Evolutionary conservation across 2,329 filamentous ascomycete species (phyloP), one percentile per base, ranked within the genome.

Genomic region (Pseudocercospora cruenta): DNA sequence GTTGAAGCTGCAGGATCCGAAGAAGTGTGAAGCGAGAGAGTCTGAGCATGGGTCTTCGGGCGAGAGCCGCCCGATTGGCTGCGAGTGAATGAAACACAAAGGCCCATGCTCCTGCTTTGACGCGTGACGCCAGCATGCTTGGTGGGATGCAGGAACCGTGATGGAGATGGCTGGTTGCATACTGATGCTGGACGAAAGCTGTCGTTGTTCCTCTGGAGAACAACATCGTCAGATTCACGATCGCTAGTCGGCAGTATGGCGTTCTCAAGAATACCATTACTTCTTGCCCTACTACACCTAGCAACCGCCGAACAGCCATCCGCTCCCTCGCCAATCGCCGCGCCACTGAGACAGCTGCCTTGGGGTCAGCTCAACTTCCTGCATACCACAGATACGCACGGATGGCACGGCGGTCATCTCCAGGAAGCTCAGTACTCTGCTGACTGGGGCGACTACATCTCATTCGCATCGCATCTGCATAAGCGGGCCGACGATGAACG

Each of bases 371-470:
- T 98, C 75, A 98, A 98, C 83, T 96, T 84, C 73, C 75, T 99
- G n/a, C 94, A 96, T 76, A 98, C 95, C 0, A 98, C 95, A 39
- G 82, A 98, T 78, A 95, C 92, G 4, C 95, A 98, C 80, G 94
- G 95, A 73, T 99, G 95, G 95, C 90, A 96, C 76, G 93, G 88
- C 9, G 95, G 95, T 1, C 95, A 99, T 83, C 81, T 98, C 4
- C 90, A 94, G 82, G 95, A 99, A 81, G 85, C 93, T 2, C 94
- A 95, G 67, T 99, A 96, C 80, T 94, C 92, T 6, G 94, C 93
- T 55, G 95, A 99, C 79, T 98, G 95, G 93, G 95, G 95, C 65
- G 95, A 99, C 80, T 99, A 98, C 79, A 86, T 98, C 73, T 97
- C 94, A 6, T 97, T 99, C 76, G 88, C 93, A 36, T 84, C 90